Evolutionary conservation across 768 basidiomycete species (phyloP).

Genomic region (Tylopilus sp.): DNA sequence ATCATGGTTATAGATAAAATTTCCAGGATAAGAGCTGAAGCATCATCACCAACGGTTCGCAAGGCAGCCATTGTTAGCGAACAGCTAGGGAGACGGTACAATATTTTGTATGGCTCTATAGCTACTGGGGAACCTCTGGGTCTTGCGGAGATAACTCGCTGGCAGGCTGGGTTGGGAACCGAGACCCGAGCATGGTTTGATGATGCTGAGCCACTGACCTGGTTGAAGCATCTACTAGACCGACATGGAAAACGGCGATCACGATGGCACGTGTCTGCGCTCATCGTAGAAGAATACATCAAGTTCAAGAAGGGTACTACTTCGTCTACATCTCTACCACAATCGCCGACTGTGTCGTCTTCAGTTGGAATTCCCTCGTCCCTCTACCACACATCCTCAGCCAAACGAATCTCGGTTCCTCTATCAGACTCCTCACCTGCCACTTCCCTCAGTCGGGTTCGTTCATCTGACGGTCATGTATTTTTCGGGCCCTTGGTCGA

Average conservation of each 20-base stretch:
- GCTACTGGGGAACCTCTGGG: slow-evolving; percentile 37
- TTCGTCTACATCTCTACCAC: slow-evolving; percentile 12
- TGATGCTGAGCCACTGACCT: slow-evolving; percentile 65
- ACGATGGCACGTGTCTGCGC: slow-evolving; percentile 64
- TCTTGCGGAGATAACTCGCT: slow-evolving; percentile 50
- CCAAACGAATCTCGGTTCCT: slow-evolving; percentile 27
- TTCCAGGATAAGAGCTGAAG: slow-evolving; percentile 45
- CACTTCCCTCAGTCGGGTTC: slow-evolving; percentile 37
- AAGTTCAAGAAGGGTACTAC: slow-evolving; percentile 37
- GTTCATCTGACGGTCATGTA: slow-evolving; percentile 45
- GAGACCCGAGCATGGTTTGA: slow-evolving; percentile 53
- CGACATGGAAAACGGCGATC: slow-evolving; percentile 42
- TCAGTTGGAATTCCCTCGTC: slow-evolving; percentile 13
- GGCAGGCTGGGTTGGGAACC: slow-evolving; percentile 54
- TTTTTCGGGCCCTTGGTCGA: slow-evolving; percentile 59
- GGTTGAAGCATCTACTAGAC: slow-evolving; percentile 65
- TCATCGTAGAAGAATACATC: slow-evolving; percentile 65
- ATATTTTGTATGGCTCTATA: slow-evolving; percentile 43
- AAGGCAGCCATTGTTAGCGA: slow-evolving; percentile 64
- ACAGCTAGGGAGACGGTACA: slow-evolving; percentile 66
- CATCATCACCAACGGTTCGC: slow-evolving; percentile 51
- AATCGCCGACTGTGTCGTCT: slow-evolving; percentile 12
- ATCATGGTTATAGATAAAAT: slow-evolving; percentile 48
- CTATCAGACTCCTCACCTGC: slow-evolving; percentile 40
- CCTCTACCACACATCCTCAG: slow-evolving; percentile 7